Conservation (phyloP, 306 rosid species). For the Prunus dulcis region DNA sequence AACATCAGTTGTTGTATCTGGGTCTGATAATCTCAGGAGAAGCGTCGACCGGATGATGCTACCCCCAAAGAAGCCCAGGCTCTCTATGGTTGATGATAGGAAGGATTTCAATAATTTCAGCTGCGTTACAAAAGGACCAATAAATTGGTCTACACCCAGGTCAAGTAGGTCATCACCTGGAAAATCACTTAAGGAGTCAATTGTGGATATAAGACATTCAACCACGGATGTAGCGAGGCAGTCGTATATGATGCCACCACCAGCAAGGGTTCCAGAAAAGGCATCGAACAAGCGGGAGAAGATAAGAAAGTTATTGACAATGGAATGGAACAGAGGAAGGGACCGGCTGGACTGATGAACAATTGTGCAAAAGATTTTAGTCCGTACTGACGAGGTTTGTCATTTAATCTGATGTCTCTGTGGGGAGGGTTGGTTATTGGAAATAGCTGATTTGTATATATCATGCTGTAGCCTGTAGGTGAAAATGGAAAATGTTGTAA, state of each 20-base stretch:
- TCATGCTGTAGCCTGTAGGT: slow-evolving; percentile 40
- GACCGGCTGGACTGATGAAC: slow-evolving; percentile 47
- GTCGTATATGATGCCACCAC: slow-evolving; percentile 78
- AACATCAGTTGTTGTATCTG: slow-evolving; percentile 26
- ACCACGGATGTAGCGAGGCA: slow-evolving; percentile 44
- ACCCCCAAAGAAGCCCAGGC: slow-evolving; percentile 73
- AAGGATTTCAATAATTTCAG: slow-evolving; percentile 40
- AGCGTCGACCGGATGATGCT: slow-evolving; percentile 40
- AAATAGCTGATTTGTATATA: slow-evolving; percentile 49
- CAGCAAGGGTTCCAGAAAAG: slow-evolving; percentile 49
- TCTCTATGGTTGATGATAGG: slow-evolving; percentile 42
- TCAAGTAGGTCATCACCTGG: slow-evolving; percentile 75
- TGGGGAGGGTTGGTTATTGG: slow-evolving; percentile 26
- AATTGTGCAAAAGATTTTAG: slow-evolving; percentile 16
- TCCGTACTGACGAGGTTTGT: slow-evolving; percentile 30
- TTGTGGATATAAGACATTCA: slow-evolving; percentile 48
- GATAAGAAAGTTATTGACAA: slow-evolving; percentile 51
- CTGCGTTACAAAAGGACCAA: slow-evolving; percentile 41
- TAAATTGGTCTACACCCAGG: slow-evolving; percentile 69
- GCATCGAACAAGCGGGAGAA: slow-evolving; percentile 51
- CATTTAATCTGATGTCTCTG: slow-evolving; percentile 23
- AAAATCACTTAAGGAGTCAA: slow-evolving; percentile 50
- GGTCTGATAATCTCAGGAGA: slow-evolving; percentile 42
- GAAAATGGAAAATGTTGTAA: slow-evolving; percentile 36
- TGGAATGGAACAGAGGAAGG: slow-evolving; percentile 77